A percentile compares a stretch with the other conserved stretches of the same genome.
These are phyloP conservation scores for Candida sp. DNA, from an alignment of 1,139 yeast genomes.

Conservation along the genomic window DNA sequence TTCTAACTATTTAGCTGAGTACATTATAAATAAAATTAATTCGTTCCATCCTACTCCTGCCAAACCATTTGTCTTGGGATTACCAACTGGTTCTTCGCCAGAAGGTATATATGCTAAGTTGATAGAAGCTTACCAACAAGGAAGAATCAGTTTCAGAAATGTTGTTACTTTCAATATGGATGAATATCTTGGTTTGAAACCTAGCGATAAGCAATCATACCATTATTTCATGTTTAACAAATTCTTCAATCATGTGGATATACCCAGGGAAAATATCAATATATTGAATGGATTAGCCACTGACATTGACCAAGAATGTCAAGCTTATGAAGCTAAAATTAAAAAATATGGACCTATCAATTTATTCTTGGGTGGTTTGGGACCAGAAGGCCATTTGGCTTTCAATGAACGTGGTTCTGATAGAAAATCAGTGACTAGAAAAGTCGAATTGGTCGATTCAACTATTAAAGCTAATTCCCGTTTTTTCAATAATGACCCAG, in stretches of 20 bases:
- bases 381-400: constrained; percentile 66
- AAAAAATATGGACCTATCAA: constrained; percentile 50
- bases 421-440: constrained; percentile 45
- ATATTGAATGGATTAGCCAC: constrained; percentile 53
- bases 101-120: constrained; percentile 53
- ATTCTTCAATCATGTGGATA: constrained; percentile 57
- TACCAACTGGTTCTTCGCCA: constrained; percentile 68
- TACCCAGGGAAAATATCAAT: constrained; percentile 52
- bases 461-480: constrained; percentile 58
- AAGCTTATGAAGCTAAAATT: constrained; percentile 48
- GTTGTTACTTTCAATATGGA: constrained; percentile 67
- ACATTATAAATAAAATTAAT: constrained; percentile 44
- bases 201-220: constrained; percentile 51
- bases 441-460: constrained; percentile 46
- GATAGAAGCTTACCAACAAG: constrained; percentile 43
- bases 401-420: constrained; percentile 60
- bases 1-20: constrained; percentile 47
- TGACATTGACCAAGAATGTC: constrained; percentile 48
- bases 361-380: constrained; percentile 60
- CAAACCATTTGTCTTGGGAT: constrained; percentile 56
- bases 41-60: constrained; percentile 43
- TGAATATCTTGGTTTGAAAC: constrained; percentile 52
- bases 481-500: constrained; percentile 45
- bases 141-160: constrained; percentile 46
- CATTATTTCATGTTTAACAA: constrained; percentile 61